Evolutionary conservation across 2,329 filamentous ascomycete genomes (phyloP), one percentile per base, ranked within the genome.

Genomic region (Zopfia rhizophila): DNA sequence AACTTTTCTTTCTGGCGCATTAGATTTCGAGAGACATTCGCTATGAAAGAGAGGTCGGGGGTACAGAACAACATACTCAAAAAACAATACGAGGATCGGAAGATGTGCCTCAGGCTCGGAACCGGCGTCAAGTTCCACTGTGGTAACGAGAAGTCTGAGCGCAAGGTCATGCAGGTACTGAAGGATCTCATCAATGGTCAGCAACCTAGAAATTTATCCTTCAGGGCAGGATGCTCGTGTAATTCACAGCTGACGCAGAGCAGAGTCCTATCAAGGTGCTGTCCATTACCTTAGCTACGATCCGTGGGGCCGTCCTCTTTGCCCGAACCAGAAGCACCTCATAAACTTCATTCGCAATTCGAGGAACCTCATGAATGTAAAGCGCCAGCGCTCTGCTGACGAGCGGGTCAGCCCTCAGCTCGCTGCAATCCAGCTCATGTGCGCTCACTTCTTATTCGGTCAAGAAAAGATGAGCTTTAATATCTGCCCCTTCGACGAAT

Each of bases 1-100:
- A 55, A 67, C 7, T 44, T 54, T 17, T 75, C 72, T 5, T 77
- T 81, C 57, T 83, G 80, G 80, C 73, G 75, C 24, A 51, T 58
- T 25, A 70, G 66, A 13, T 82, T 78, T 53, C 58, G 68, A 11
- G 43, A 63, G 16, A 64, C 45, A 18, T 83, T 75, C 51, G 79
- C 80, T 22, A 45, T 55, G 36, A 51, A 48, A 3, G 24, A 47
- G 1, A 48, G 53, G 36, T 39, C 33, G 18, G 29, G 61, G 31
- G 37, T 39, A 41, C 31, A 44, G 40, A 68, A 70, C 39, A 35
- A 52, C 7, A 53, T 69, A 5, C 55, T 76, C 44, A 71, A 66
- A 46, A 60, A 56, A 6, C 31, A 63, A 30, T 78, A 78, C 50
- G 63, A 72, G 55, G 32, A 30, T 6, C 63, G 62, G 11, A 52